phyloP scores from a whole-genome alignment of 805 yeast species.

The Pichia eremophila region DNA sequence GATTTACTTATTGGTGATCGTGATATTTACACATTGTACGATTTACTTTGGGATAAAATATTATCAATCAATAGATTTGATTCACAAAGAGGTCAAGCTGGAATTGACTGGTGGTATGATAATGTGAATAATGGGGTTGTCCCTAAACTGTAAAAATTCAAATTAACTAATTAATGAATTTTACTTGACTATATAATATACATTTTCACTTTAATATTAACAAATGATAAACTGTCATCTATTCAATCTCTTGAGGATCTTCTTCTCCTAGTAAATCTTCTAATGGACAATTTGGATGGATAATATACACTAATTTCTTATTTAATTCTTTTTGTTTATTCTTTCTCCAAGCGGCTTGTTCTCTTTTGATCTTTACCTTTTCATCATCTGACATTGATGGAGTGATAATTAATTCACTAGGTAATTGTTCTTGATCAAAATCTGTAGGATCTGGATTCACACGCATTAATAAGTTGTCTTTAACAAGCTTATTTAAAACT shows the following conservation, averaged over 20 bases:
- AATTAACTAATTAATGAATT: neutral
- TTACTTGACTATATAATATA: neutral
- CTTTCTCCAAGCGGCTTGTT: slow-evolving; percentile 11
- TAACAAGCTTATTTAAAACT: slow-evolving; percentile 74
- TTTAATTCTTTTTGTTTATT: slow-evolving; percentile 15
- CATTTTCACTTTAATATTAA: neutral
- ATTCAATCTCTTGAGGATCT: slow-evolving; percentile 4
- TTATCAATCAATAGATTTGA: slow-evolving; percentile 44
- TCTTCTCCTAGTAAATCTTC: slow-evolving; percentile 49
- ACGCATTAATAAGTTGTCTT: slow-evolving; percentile 74
- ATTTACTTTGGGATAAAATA: slow-evolving; percentile 42
- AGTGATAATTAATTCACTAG: slow-evolving; percentile 15
- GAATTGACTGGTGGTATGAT: slow-evolving; percentile 57
- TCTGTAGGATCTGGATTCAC: slow-evolving; percentile 30
- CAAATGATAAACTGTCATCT: neutral
- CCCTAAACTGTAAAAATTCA: slow-evolving; percentile 7
- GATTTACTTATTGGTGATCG: slow-evolving; percentile 11
- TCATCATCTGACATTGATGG: slow-evolving; percentile 17
- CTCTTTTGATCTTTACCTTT: slow-evolving; percentile 15
- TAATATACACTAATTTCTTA: slow-evolving; percentile 35
- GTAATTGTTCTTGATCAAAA: slow-evolving; percentile 33
- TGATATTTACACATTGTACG: slow-evolving; percentile 33
- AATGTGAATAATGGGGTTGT: slow-evolving; percentile 16
- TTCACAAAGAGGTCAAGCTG: slow-evolving; percentile 45
- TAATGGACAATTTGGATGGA: slow-evolving; percentile 80